Evolutionary conservation across 2,329 filamentous ascomycete species (phyloP).

Genomic region (Colletotrichum tofieldiae): DNA sequence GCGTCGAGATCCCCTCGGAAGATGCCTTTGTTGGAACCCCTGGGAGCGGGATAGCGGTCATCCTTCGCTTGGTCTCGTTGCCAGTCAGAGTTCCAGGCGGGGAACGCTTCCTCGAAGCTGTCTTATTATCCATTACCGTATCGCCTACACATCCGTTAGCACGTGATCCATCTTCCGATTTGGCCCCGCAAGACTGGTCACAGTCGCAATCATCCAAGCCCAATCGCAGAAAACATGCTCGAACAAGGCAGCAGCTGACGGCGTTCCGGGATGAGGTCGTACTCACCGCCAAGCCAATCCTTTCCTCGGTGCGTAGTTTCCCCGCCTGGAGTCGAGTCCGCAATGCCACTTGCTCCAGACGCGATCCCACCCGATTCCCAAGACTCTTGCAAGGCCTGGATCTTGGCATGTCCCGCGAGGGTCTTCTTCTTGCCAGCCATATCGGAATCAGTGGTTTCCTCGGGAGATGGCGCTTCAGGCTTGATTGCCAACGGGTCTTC

Average conservation of each 20-base stretch:
- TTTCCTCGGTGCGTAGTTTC: neutral
- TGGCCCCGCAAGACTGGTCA: neutral
- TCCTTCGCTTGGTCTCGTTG: slow-evolving; percentile 15
- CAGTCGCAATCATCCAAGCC: neutral
- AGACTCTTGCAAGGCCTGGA: slow-evolving; percentile 49
- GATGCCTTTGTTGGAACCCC: neutral
- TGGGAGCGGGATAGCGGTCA: neutral
- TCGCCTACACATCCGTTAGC: neutral
- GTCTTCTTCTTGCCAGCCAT: slow-evolving; percentile 18
- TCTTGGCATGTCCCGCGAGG: slow-evolving; percentile 42
- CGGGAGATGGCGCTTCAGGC: neutral
- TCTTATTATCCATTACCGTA: neutral
- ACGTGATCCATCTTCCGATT: too few species aligned
- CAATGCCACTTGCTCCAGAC: neutral
- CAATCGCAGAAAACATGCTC: neutral
- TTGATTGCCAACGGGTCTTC: neutral
- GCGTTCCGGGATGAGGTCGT: neutral
- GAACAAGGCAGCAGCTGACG: neutral
- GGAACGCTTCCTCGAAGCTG: slow-evolving; percentile 22
- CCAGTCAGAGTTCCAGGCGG: neutral
- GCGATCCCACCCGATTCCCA: slow-evolving; percentile 48
- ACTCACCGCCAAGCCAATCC: slow-evolving; percentile 30
- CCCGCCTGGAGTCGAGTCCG: neutral
- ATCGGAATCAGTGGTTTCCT: neutral
- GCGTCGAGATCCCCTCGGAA: neutral